Conservation (phyloP, 2,329 filamentous ascomycete genomes). For the Blastomyces silverae region DNA sequence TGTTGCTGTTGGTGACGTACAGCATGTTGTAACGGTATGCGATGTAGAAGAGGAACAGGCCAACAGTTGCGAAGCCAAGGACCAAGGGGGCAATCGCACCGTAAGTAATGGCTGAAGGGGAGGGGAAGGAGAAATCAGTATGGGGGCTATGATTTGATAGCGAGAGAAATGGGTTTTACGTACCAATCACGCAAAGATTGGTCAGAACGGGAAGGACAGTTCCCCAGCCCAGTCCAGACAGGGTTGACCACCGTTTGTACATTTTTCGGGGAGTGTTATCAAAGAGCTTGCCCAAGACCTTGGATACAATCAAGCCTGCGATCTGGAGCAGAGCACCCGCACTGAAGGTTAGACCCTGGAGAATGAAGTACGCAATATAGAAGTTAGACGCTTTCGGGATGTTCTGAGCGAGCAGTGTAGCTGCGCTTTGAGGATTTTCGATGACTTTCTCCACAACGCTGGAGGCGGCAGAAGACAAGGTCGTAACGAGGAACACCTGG, state of each 20-base stretch:
- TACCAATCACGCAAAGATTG: slow-evolving; percentile 71
- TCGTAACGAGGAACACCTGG: slow-evolving; percentile 85
- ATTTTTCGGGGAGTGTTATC: slow-evolving; percentile 72
- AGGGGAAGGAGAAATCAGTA: slow-evolving; percentile 14
- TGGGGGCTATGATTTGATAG: not conserved
- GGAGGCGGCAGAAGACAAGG: slow-evolving; percentile 72
- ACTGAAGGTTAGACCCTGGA: slow-evolving; percentile 79
- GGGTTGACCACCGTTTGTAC: slow-evolving; percentile 67
- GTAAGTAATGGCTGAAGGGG: slow-evolving; percentile 65
- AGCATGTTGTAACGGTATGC: slow-evolving; percentile 88
- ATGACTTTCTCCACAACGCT: slow-evolving; percentile 59
- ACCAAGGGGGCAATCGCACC: slow-evolving; percentile 80
- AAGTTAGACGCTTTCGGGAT: slow-evolving; percentile 85
- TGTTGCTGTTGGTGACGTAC: slow-evolving; percentile 71
- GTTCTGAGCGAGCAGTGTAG: slow-evolving; percentile 61
- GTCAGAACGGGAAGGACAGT: slow-evolving; percentile 75
- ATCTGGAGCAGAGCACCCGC: slow-evolving; percentile 68
- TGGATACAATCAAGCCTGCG: slow-evolving; percentile 64
- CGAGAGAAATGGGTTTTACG: slow-evolving; percentile 29
- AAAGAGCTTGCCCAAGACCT: slow-evolving; percentile 65
- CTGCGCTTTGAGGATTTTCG: slow-evolving; percentile 54
- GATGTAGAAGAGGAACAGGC: slow-evolving; percentile 73
- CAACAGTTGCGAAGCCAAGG: slow-evolving; percentile 71
- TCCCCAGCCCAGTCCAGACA: slow-evolving; percentile 74
- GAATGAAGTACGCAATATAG: slow-evolving; percentile 89